These are phyloP conservation scores for Protomyces macrosporus DNA, from an alignment of 1,139 yeast genomes.

Conservation along the genomic window DNA sequence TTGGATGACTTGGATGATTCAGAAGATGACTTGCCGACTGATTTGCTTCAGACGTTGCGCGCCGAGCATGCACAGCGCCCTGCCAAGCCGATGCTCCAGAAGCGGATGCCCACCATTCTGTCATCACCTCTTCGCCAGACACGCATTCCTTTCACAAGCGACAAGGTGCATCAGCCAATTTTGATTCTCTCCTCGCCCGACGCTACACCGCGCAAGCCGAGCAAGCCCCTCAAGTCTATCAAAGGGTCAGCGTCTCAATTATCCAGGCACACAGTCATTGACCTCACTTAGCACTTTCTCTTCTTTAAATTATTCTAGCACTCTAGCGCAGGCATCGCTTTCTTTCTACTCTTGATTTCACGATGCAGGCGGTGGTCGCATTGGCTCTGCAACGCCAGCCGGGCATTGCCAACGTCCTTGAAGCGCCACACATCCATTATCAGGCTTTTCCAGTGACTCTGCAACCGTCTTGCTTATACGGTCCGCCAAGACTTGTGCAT, in stretches of 20 bases:
- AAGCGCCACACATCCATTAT: background rate
- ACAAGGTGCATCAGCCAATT: background rate
- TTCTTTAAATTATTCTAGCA: no score
- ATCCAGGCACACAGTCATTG: background rate
- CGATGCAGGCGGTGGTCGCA: background rate
- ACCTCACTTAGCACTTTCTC: background rate
- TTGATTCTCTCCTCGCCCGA: background rate
- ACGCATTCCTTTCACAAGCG: background rate
- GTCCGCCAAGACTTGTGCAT: no score
- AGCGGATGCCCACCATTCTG: background rate
- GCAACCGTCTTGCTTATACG: background rate
- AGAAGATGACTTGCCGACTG: background rate
- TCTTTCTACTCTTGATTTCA: no score
- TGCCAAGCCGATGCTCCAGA: background rate
- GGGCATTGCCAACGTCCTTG: background rate
- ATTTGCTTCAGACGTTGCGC: background rate
- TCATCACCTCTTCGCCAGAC: background rate
- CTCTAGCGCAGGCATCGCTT: no score
- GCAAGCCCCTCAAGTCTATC: no score
- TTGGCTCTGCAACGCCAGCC: background rate
- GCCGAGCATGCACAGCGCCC: background rate
- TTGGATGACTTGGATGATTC: background rate
- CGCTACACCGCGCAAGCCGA: background rate
- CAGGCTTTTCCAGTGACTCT: background rate
- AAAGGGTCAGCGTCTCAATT: no score